Base-by-base conservation (phyloP, 23 red algal species). In the Cyanidiococcus yangmingshanensis region DNA sequence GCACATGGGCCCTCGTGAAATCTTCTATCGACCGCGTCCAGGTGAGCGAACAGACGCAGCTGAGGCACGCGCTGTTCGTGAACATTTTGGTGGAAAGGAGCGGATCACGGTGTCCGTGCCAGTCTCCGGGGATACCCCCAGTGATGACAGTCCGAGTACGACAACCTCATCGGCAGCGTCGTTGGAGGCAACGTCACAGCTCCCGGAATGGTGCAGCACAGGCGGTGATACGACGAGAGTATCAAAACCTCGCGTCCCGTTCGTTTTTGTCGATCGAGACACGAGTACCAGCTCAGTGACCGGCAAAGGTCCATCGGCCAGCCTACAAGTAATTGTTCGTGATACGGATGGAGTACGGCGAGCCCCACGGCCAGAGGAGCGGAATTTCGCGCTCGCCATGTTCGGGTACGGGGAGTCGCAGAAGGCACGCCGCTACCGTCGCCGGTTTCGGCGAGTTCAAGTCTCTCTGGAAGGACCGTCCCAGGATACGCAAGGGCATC, bases 371-470 rank as follows among this genome's bases (percentile, higher is more conserved):
- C n/a, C 32, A 2, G 63, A 71, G 27, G 63, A 71, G 63, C 7
- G 63, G 27, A 25, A 71, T 29, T 32, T 32, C 7, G 63, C 63
- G 63, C 27, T 71, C 3, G 21, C 63, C 16, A 30, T 30, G 21
- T 71, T 71, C 63, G 63, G 63, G 32, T 71, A 71, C 32, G 63
- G 63, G 32, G n/a, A 2, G 32, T 35, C n/a, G n/a, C n/a, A n/a
- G n/a, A n/a, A n/a, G n/a, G n/a, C n/a, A n/a, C n/a, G n/a, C n/a
- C n/a, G n/a, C n/a, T n/a, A n/a, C n/a, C n/a, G n/a, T n/a, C n/a
- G n/a, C n/a, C n/a, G n/a, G n/a, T n/a, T n/a, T n/a, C n/a, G n/a
- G n/a, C n/a, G n/a, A n/a, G n/a, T n/a, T n/a, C n/a, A n/a, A n/a
- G n/a, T n/a, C n/a, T n/a, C n/a, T n/a, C n/a, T n/a, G n/a, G n/a